These are phyloP conservation scores for Aspergillus pseudoterreus DNA, from an alignment of 2,329 filamentous ascomycete species.

Conservation along the genomic window DNA sequence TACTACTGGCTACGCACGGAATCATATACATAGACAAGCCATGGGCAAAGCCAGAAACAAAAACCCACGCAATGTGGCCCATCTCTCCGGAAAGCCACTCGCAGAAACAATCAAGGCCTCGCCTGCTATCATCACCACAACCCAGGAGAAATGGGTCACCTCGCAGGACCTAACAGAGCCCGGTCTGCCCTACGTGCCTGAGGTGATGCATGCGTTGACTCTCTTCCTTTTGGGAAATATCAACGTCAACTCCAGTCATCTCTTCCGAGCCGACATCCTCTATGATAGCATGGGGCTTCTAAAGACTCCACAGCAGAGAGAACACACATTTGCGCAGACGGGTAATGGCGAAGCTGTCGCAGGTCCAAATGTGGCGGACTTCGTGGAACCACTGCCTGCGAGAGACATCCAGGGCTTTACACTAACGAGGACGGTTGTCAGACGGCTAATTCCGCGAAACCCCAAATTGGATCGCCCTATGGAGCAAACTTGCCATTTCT, in stretches of 20 bases:
- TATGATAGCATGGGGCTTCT: slow-evolving; percentile 48
- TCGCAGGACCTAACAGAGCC: slow-evolving; percentile 27
- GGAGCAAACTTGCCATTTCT: slow-evolving; percentile 79
- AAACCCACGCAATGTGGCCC: slow-evolving; percentile 20
- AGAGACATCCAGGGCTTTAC: slow-evolving; percentile 26
- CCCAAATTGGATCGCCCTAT: slow-evolving; percentile 68
- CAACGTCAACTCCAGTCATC: slow-evolving; percentile 55
- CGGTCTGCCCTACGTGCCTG: slow-evolving; percentile 21
- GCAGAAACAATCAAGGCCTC: slow-evolving; percentile 27
- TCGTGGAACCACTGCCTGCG: slow-evolving; percentile 17
- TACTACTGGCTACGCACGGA: too few relatives aligned
- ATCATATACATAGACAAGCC: background rate
- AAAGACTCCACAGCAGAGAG: slow-evolving; percentile 31
- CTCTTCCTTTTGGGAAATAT: slow-evolving; percentile 49
- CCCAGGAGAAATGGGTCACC: slow-evolving; percentile 28
- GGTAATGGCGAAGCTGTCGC: background rate
- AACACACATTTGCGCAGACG: slow-evolving; percentile 16
- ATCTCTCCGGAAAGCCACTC: slow-evolving; percentile 25
- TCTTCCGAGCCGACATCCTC: slow-evolving; percentile 60
- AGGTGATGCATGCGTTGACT: slow-evolving; percentile 48
- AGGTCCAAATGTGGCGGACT: slow-evolving; percentile 2
- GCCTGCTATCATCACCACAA: slow-evolving; percentile 11
- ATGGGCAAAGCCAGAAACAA: slow-evolving; percentile 17
- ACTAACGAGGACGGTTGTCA: slow-evolving; percentile 64
- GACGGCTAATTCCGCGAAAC: slow-evolving; percentile 79